These are phyloP conservation scores for Fusarium citri DNA, from an alignment of 2,329 filamentous ascomycete genomes.

Conservation along the genomic window DNA sequence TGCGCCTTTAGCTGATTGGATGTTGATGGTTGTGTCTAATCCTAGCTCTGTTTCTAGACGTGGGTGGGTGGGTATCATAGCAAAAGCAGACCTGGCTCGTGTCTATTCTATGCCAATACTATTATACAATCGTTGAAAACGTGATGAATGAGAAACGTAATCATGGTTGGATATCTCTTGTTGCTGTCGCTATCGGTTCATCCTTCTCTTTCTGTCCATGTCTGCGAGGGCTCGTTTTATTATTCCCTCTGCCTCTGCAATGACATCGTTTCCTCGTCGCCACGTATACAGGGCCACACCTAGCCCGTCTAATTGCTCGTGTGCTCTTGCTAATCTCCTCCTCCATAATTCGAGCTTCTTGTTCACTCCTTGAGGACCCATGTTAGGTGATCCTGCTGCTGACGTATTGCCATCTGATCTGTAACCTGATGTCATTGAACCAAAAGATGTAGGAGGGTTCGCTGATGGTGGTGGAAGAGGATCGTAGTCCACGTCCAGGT, in stretches of 20 bases:
- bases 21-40: background rate
- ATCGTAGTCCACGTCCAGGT: slow-evolving; percentile 58
- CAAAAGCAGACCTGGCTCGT: background rate
- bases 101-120: background rate
- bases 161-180: slow-evolving; percentile 9
- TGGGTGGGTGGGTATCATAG: slow-evolving; percentile 4
- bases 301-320: slow-evolving; percentile 69
- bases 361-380: slow-evolving; percentile 58
- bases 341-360: slow-evolving; percentile 81
- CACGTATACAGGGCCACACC: slow-evolving; percentile 79
- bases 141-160: background rate
- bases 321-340: slow-evolving; percentile 73
- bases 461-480: slow-evolving; percentile 51
- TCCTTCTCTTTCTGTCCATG: slow-evolving; percentile 50
- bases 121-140: slow-evolving; percentile 7
- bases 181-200: slow-evolving; percentile 8
- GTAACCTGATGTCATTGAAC: slow-evolving; percentile 44
- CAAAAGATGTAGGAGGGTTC: slow-evolving; percentile 38
- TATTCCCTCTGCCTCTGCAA: slow-evolving; percentile 72
- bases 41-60: background rate
- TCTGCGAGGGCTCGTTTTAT: slow-evolving; percentile 66
- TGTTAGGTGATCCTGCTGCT: slow-evolving; percentile 49
- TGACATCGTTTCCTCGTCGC: slow-evolving; percentile 77
- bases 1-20: slow-evolving; percentile 39
- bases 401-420: slow-evolving; percentile 51